Evolutionary conservation across 108 stramenopile species (phyloP).

Genomic region (Nitzschia sp.): DNA sequence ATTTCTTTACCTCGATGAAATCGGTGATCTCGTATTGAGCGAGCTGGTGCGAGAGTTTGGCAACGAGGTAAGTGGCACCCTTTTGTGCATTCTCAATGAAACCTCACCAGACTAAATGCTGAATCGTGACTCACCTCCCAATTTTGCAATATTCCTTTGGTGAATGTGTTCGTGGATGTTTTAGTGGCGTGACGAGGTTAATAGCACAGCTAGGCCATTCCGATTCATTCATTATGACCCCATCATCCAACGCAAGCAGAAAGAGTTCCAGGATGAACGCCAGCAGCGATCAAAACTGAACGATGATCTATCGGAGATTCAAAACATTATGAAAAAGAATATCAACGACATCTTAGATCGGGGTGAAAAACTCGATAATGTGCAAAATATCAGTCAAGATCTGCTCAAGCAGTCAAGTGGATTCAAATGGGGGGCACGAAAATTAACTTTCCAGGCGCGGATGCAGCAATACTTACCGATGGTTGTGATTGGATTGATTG

Average conservation of each 20-base stretch:
- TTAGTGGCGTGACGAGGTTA: constrained; percentile 63
- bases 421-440: constrained; percentile 93
- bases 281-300: constrained; percentile 82
- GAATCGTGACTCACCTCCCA: background rate
- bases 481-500: constrained; percentile 53
- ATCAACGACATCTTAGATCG: constrained; percentile 89
- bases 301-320: constrained; percentile 95
- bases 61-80: constrained; percentile 57
- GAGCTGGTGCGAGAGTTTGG: constrained; percentile 83
- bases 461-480: constrained; percentile 88
- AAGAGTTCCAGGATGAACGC: constrained; percentile 91
- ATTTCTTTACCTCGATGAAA: constrained; percentile 95
- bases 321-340: constrained; percentile 95
- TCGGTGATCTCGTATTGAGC: constrained; percentile 79
- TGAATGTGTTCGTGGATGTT: constrained; percentile 6
- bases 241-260: constrained; percentile 92
- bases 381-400: constrained; percentile 69
- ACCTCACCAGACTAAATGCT: background rate
- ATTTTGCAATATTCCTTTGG: background rate
- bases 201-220: constrained; percentile 90
- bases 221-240: constrained; percentile 89
- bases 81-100: background rate
- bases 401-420: constrained; percentile 79
- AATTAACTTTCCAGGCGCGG: constrained; percentile 81
- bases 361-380: constrained; percentile 89